Evolutionary conservation across 306 rosid species (phyloP).

Genomic region (Casuarina glauca): DNA sequence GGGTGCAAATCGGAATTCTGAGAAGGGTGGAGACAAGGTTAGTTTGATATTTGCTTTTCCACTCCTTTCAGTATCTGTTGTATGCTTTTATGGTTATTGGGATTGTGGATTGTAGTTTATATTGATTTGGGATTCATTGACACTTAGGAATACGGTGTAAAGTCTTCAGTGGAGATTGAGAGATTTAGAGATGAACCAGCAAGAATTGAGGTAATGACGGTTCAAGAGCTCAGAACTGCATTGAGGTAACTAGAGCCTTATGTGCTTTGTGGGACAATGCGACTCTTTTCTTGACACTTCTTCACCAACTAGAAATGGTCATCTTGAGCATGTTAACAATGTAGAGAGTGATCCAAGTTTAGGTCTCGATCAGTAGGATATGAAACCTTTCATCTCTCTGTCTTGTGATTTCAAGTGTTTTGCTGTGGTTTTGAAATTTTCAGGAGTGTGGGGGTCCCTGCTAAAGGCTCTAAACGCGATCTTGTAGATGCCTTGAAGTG

Average conservation of each 20-base stretch:
- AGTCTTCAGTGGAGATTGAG: conserved; percentile 51
- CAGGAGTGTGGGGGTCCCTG: conserved; percentile 70
- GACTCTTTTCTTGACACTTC: not conserved
- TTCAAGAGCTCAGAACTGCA: conserved; percentile 67
- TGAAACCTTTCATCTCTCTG: conserved; percentile 2
- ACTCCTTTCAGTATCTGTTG: not conserved
- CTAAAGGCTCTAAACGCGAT: conserved; percentile 78
- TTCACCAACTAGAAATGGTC: not conserved
- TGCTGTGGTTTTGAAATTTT: conserved; percentile 35
- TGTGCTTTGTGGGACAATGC: conserved; percentile 14
- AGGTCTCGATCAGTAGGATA: conserved; percentile 3
- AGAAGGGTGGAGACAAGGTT: conserved; percentile 45
- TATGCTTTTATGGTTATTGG: conserved; percentile 12
- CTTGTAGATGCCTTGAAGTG: conserved; percentile 73
- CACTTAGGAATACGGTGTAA: conserved; percentile 45
- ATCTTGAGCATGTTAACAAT: not conserved
- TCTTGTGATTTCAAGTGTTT: conserved; percentile 9
- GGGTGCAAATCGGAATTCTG: conserved; percentile 35
- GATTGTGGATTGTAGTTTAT: not conserved
- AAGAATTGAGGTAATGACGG: conserved; percentile 66
- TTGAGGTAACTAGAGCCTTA: conserved; percentile 53
- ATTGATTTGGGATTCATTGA: conserved; percentile 28
- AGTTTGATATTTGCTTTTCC: conserved; percentile 14
- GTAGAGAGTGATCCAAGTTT: not conserved
- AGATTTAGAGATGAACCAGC: conserved; percentile 59